Base-by-base conservation (phyloP, 352 stramenopile species). In the Globisporangium iwayamae region DNA sequence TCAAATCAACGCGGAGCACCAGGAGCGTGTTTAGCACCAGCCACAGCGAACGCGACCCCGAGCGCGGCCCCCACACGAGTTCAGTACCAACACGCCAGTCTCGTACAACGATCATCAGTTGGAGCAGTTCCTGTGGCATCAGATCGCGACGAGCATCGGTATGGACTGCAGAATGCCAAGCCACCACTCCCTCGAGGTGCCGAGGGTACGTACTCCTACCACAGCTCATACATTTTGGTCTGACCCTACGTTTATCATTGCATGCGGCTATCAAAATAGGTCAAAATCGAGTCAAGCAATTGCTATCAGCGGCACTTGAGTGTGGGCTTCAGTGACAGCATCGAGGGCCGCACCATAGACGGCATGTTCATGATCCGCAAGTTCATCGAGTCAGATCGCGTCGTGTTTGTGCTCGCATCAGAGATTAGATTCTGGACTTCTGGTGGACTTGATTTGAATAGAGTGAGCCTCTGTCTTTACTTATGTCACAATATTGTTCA, bases 91-190 rank as follows among this genome's bases (percentile, higher is more conserved):
- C 41, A 53, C 53, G 28, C 51, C 52, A 47, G 20, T 61, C 1
- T 4, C 51, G 11, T 41, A 38, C 41, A 30, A 14, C 20, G 48
- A 32, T 18, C 20, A 2, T 0, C 14, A 46, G 6, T 6, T 65
- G 20, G 52, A 54, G 38, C 25, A 45, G 22, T 60, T 53, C 25
- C n/a, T 65, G 13, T 65, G 59, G 48, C n/a, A 2, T 1, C 51
- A 55, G 1, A 30, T 65, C 3, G 5, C 18, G 1, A n/a, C 36
- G 56, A 54, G 41, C n/a, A 1, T 41, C 4, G 32, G 10, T 11
- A n/a, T 54, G 18, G 10, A 38, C 4, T 56, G 56, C 30, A 8
- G 4, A 2, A 47, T 46, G 28, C 11, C 45, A 2, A n/a, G 16
- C n/a, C 32, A 63, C 14, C 10, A 32, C 2, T 43, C 10, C 0